These are phyloP conservation scores for Colletotrichum theobromicola DNA, from an alignment of 2,329 filamentous ascomycete genomes.

Conservation along the genomic window DNA sequence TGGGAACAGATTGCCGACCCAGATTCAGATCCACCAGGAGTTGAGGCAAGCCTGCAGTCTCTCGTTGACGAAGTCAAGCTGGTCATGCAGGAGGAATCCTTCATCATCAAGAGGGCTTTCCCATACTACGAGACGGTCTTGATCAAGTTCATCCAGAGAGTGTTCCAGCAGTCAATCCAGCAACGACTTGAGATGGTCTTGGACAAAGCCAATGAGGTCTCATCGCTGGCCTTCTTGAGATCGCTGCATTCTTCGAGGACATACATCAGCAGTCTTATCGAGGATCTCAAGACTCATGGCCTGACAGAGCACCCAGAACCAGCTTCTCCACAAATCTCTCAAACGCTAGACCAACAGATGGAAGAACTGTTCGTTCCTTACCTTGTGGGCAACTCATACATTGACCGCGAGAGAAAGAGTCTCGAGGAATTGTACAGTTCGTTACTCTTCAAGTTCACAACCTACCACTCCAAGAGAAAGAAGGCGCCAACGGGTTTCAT, in stretches of 20 bases:
- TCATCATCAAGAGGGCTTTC: slow-evolving; percentile 95
- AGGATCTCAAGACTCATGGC: slow-evolving; percentile 93
- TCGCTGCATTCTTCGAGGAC: slow-evolving; percentile 89
- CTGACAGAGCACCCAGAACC: slow-evolving; percentile 94
- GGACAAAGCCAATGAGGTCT: slow-evolving; percentile 91
- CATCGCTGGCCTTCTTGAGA: slow-evolving; percentile 88
- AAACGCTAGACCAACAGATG: slow-evolving; percentile 74
- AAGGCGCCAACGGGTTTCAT: slow-evolving; percentile 93
- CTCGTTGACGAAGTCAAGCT: slow-evolving; percentile 93
- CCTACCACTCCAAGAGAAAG: slow-evolving; percentile 89
- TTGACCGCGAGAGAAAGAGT: slow-evolving; percentile 71
- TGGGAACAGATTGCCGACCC: slow-evolving; percentile 96
- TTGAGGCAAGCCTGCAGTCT: slow-evolving; percentile 91
- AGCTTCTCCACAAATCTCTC: slow-evolving; percentile 83
- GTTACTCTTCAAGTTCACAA: slow-evolving; percentile 92
- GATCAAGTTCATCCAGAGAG: slow-evolving; percentile 89
- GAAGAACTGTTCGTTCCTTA: slow-evolving; percentile 80
- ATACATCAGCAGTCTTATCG: slow-evolving; percentile 86
- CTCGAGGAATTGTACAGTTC: slow-evolving; percentile 88
- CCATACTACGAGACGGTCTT: slow-evolving; percentile 96
- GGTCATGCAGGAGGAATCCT: slow-evolving; percentile 95
- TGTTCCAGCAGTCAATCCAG: slow-evolving; percentile 98
- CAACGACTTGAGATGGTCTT: slow-evolving; percentile 94
- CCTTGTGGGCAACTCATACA: slow-evolving; percentile 71
- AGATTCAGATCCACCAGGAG: slow-evolving; percentile 86